These are phyloP conservation scores for Crithidia expoeki DNA, from an alignment of 208 protist species.

Conservation along the genomic window DNA sequence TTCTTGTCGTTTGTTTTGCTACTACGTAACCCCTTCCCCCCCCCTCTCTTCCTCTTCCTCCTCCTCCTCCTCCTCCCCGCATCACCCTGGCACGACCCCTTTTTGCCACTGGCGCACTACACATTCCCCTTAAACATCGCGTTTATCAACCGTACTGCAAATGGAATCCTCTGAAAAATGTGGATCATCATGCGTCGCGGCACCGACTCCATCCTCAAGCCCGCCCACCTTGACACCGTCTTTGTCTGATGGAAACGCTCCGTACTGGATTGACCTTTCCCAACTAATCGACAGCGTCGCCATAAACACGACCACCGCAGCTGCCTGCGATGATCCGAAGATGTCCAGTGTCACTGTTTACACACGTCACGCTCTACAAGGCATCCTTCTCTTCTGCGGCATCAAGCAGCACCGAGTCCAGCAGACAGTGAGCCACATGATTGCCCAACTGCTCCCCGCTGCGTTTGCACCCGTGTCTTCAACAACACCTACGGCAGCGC, in stretches of 20 bases:
- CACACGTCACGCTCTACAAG: conserved; percentile 24
- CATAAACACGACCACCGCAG: conserved; percentile 8
- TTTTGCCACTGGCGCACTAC: no score
- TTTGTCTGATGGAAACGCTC: conserved; percentile 9
- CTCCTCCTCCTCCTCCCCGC: no score
- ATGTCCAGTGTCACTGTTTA: background rate
- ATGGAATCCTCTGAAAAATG: background rate
- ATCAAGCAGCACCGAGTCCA: conserved; percentile 59
- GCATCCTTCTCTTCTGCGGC: conserved; percentile 42
- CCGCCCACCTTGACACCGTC: background rate
- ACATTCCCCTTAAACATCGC: background rate
- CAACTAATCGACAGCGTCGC: conserved; percentile 20
- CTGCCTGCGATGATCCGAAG: background rate
- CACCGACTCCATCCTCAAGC: background rate
- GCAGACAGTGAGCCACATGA: conserved; percentile 31
- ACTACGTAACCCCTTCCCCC: no score
- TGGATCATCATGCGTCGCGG: background rate
- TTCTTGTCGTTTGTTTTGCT: background rate
- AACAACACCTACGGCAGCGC: background rate
- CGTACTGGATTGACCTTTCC: conserved; percentile 27
- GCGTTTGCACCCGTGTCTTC: conserved; percentile 10
- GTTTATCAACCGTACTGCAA: background rate
- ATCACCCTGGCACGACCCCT: no score
- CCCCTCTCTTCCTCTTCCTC: no score
- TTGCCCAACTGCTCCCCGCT: conserved; percentile 35